phyloP scores from a whole-genome alignment of 495 filamentous ascomycete species.

The Penicillium angulare region DNA sequence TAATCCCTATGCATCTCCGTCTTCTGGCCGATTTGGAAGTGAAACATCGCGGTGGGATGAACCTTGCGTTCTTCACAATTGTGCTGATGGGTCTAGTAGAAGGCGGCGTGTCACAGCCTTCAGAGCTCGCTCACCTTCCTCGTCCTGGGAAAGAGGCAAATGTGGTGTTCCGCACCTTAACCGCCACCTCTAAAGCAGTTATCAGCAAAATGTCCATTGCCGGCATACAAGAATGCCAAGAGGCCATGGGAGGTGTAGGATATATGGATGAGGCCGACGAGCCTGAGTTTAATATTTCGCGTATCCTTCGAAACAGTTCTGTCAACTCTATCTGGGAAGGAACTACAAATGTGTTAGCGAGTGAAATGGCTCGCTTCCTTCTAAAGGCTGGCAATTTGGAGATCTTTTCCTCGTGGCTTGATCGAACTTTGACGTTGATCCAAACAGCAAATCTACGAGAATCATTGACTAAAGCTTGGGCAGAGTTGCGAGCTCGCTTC shows the following conservation, averaged over 20 bases:
- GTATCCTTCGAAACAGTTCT: constrained; percentile 62
- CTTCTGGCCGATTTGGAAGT: constrained; percentile 55
- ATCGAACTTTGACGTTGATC: constrained; percentile 33
- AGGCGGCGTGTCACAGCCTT: constrained; percentile 14
- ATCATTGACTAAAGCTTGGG: constrained; percentile 19
- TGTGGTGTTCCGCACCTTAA: constrained; percentile 61
- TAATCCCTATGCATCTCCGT: constrained; percentile 59
- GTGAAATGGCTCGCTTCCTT: constrained; percentile 59
- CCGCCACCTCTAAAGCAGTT: constrained; percentile 64
- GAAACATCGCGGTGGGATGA: constrained; percentile 56
- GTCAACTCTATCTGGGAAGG: constrained; percentile 75
- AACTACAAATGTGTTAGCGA: constrained; percentile 67
- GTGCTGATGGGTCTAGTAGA: constrained; percentile 57
- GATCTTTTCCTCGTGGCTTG: constrained; percentile 41
- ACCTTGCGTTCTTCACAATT: constrained; percentile 59
- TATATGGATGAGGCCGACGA: constrained; percentile 58
- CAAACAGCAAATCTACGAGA: constrained; percentile 3
- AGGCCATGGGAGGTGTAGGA: constrained; percentile 71
- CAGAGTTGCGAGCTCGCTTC: constrained; percentile 15
- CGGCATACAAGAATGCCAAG: constrained; percentile 61
- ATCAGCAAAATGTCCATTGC: constrained; percentile 53
- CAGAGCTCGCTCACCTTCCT: constrained; percentile 26
- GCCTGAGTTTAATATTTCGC: constrained; percentile 59
- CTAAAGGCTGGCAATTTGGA: constrained; percentile 42
- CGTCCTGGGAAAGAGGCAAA: constrained; percentile 22